These are phyloP conservation scores for Vaccinium macrocarpon DNA, from an alignment of 148 eudicot genomes.

Conservation along the genomic window DNA sequence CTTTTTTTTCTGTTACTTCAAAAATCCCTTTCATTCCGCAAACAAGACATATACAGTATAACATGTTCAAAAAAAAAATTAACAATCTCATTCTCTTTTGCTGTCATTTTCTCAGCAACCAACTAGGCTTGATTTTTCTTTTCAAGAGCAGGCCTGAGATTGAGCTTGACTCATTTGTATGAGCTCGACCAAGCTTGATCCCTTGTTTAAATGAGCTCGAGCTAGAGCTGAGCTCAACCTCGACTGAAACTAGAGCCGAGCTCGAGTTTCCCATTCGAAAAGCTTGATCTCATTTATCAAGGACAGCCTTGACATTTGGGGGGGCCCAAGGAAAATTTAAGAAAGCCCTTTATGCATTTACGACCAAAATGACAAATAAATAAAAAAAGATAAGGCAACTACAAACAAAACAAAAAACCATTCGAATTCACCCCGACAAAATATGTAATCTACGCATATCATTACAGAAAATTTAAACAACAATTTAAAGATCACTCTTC, in stretches of 20 bases:
- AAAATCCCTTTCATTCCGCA: background rate
- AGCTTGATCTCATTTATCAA: too few relatives aligned
- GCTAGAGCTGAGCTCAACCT: background rate
- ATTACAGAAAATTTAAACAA: too few relatives aligned
- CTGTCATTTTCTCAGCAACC: background rate
- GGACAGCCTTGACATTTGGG: too few relatives aligned
- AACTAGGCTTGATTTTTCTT: background rate
- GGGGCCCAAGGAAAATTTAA: too few relatives aligned
- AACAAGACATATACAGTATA: background rate
- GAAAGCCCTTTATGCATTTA: too few relatives aligned
- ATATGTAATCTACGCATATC: too few relatives aligned
- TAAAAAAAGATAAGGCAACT: too few relatives aligned
- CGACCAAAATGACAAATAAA: too few relatives aligned
- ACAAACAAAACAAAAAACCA: too few relatives aligned
- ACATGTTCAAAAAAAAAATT: background rate
- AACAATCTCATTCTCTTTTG: background rate
- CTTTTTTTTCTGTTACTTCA: background rate
- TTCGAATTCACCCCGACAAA: too few relatives aligned
- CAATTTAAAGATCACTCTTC: too few relatives aligned
- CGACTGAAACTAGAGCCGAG: background rate
- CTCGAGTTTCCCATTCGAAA: background rate
- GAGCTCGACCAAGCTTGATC: background rate
- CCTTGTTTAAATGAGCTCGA: background rate
- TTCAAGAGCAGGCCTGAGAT: background rate
- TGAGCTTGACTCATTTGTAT: background rate